These are phyloP conservation scores for Chiua sp. DNA, from an alignment of 1,284 basidiomycete genomes.

Conservation along the genomic window DNA sequence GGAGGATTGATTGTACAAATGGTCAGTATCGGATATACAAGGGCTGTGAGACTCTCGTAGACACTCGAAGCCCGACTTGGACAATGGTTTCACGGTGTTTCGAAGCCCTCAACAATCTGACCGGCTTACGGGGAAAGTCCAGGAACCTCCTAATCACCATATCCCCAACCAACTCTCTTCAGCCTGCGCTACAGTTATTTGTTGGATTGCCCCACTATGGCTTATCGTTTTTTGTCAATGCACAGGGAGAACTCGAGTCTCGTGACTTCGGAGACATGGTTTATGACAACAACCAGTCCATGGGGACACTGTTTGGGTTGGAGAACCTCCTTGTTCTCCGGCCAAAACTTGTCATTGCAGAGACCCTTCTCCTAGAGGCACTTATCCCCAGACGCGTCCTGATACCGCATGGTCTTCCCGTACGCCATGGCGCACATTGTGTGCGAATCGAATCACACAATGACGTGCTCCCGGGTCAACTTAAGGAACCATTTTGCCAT, in stretches of 20 bases:
- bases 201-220: conserved; percentile 43
- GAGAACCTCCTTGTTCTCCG: conserved; percentile 44
- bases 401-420: conserved; percentile 1
- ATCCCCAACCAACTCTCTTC: background rate
- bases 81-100: conserved; percentile 33
- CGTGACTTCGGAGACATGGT: conserved; percentile 13
- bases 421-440: background rate
- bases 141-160: conserved; percentile 11
- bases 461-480: too few species aligned
- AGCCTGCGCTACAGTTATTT: conserved; percentile 23
- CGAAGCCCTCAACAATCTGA: conserved; percentile 32
- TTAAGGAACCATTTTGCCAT: conserved; percentile 6
- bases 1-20: conserved; percentile 9
- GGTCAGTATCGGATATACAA: conserved; percentile 8
- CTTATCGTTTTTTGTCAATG: conserved; percentile 32
- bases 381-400: too few species aligned
- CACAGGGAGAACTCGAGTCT: conserved; percentile 15
- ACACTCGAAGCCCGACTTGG: conserved; percentile 37
- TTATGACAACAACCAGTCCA: conserved; percentile 23
- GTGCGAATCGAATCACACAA: too few species aligned
- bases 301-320: conserved; percentile 33
- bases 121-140: background rate
- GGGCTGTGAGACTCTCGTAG: conserved; percentile 24
- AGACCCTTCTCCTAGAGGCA: too few species aligned
- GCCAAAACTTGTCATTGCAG: too few species aligned